A percentile compares a stretch with the other conserved stretches of the same genome.
Evolutionary conservation across 371 early-diverging fungal species (phyloP).

Genomic region (Synchytrium microbalum): DNA sequence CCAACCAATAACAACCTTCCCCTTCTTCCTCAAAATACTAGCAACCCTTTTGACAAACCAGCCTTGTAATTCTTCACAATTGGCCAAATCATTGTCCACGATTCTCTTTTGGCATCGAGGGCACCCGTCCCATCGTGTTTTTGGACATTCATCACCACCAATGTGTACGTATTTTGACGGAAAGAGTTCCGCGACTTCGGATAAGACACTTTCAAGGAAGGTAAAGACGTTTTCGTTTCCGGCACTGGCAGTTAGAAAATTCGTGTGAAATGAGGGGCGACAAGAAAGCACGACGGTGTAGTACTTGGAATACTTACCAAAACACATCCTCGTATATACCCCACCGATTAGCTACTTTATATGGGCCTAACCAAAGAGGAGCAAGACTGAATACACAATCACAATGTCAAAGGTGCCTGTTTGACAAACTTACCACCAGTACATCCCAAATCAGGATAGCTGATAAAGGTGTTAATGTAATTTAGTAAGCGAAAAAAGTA

Average conservation of each 20-base stretch:
- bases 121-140: conserved; percentile 4
- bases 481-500: not conserved
- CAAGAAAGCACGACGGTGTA: not conserved
- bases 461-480: no score
- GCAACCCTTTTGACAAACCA: conserved; percentile 9
- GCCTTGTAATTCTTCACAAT: conserved; percentile 1
- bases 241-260: not conserved
- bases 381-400: no score
- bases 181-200: conserved; percentile 5
- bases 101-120: conserved; percentile 5
- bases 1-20: not conserved
- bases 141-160: conserved; percentile 11
- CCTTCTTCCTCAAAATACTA: not conserved
- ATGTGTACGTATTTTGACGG: conserved; percentile 5
- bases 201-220: conserved; percentile 2
- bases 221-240: conserved; percentile 7
- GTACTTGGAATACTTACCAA: conserved; percentile 1
- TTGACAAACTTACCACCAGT: conserved; percentile 4
- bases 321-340: conserved; percentile 8
- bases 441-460: conserved; percentile 9
- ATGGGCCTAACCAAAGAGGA: no score
- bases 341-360: conserved; percentile 1
- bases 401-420: not conserved
- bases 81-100: not conserved
- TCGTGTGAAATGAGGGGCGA: not conserved